Evolutionary conservation across 495 filamentous ascomycete genomes (phyloP).

Genomic region (Penicillium flavigenum): DNA sequence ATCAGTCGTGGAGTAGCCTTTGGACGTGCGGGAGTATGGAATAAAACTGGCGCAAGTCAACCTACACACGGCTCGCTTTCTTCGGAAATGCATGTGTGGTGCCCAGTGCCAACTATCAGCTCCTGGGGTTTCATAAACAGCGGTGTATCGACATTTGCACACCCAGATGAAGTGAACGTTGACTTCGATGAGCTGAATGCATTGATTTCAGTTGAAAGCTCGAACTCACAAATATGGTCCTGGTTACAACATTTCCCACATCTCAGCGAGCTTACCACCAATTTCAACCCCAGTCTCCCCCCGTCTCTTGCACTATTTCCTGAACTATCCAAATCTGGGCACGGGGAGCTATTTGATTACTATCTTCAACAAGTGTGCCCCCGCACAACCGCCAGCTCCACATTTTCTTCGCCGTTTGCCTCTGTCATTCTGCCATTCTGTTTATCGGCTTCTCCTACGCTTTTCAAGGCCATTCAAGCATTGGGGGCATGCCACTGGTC

Average conservation of each 20-base stretch:
- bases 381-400: conserved; percentile 40
- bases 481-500: conserved; percentile 43
- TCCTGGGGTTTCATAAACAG: conserved; percentile 44
- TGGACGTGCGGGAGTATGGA: conserved; percentile 46
- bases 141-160: conserved; percentile 34
- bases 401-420: conserved; percentile 41
- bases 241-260: conserved; percentile 6
- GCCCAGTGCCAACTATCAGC: conserved; percentile 27
- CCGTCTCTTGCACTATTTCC: conserved; percentile 34
- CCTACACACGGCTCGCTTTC: conserved; percentile 16
- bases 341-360: conserved; percentile 42
- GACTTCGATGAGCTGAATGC: conserved; percentile 29
- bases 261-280: not conserved
- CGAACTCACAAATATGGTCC: conserved; percentile 6
- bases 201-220: conserved; percentile 18
- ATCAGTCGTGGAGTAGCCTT: conserved; percentile 45
- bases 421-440: conserved; percentile 43
- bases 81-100: conserved; percentile 33
- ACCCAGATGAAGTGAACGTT: conserved; percentile 30
- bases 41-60: conserved; percentile 25
- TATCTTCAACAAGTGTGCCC: conserved; percentile 47
- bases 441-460: conserved; percentile 36
- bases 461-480: conserved; percentile 43
- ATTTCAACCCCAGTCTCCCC: conserved; percentile 12
- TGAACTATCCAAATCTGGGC: conserved; percentile 23